These are phyloP conservation scores for Tulasnella sp. DNA, from an alignment of 768 basidiomycete genomes.

Conservation along the genomic window DNA sequence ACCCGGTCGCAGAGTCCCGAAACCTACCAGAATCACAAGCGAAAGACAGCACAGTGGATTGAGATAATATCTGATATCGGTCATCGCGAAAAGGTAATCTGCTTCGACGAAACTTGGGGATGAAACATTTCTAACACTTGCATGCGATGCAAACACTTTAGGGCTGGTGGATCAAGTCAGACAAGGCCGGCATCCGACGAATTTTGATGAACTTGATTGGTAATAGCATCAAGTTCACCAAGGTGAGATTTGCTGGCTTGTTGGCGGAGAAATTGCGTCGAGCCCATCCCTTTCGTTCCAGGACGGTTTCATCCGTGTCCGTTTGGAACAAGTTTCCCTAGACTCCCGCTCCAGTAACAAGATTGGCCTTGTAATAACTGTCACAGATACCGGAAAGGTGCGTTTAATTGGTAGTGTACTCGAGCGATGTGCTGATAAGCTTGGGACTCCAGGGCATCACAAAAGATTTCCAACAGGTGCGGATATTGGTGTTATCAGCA, in stretches of 20 bases:
- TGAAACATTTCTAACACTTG: background rate
- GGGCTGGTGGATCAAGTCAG: conserved; percentile 82
- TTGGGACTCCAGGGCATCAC: conserved; percentile 57
- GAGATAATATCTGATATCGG: conserved; percentile 87
- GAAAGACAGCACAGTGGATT: conserved; percentile 31
- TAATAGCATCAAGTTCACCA: conserved; percentile 87
- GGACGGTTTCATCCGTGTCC: conserved; percentile 81
- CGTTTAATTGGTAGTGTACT: conserved; percentile 6
- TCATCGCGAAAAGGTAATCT: conserved; percentile 48
- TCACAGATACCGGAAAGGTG: conserved; percentile 85
- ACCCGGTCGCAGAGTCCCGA: conserved; percentile 30
- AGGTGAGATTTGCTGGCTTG: conserved; percentile 34
- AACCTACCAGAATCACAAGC: background rate
- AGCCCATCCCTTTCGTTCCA: conserved; percentile 23
- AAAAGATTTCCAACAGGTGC: conserved; percentile 79
- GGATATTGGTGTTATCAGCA: background rate
- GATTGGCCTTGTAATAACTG: conserved; percentile 69
- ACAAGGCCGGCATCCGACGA: conserved; percentile 84
- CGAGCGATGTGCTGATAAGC: background rate
- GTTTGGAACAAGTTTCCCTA: conserved; percentile 55
- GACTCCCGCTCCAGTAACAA: conserved; percentile 36
- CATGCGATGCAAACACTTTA: conserved; percentile 22
- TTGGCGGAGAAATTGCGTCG: background rate
- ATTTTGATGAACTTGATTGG: conserved; percentile 93
- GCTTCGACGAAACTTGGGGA: background rate